Evolutionary conservation across 306 rosid species (phyloP), one percentile per base, ranked within the genome.

Genomic region (Hippophae tibetana): DNA sequence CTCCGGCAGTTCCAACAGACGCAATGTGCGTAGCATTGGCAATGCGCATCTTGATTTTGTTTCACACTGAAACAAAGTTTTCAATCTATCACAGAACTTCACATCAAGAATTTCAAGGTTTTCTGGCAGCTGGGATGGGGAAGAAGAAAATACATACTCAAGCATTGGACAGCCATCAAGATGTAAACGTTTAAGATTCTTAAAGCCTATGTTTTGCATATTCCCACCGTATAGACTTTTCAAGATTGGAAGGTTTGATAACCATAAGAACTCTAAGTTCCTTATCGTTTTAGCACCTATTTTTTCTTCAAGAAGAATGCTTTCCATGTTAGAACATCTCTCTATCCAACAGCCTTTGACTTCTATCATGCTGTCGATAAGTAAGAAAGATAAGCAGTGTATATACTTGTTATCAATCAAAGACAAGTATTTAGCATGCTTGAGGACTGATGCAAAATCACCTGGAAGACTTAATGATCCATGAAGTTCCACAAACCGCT

Each of bases 281-380:
- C 23, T 27, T 13, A 25, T 49, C 18, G 56, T 7, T 56, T 3
- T 47, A 41, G 12, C 52, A 42, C 45, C 45, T 13, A 10, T 65
- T 12, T 61, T 46, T 9, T 26, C 51, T 9, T 42, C 57, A 23
- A 2, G 8, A 40, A 65, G 27, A 60, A 77, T 50, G 47, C 8
- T 56, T 13, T 52, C 8, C 27, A 77, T 47, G 38, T 57, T 9
- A 5, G 63, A 10, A 18, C 78, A 72, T 41, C 55, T 63, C 69
- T 65, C 57, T 49, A 77, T 31, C 78, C 66, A 60, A 26, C 78
- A 77, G 7, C 78, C 67, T 72, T 61, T 72, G 61, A 77, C 13
- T 43, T 6, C 45, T 13, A 31, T 57, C 31, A 64, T 53, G 45
- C 42, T 67, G 5, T 42, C 58, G n/a, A 27, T 49, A 23, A 59